Evolutionary conservation across 2,329 filamentous ascomycete species (phyloP).

Genomic region (Trichoderma sp.): DNA sequence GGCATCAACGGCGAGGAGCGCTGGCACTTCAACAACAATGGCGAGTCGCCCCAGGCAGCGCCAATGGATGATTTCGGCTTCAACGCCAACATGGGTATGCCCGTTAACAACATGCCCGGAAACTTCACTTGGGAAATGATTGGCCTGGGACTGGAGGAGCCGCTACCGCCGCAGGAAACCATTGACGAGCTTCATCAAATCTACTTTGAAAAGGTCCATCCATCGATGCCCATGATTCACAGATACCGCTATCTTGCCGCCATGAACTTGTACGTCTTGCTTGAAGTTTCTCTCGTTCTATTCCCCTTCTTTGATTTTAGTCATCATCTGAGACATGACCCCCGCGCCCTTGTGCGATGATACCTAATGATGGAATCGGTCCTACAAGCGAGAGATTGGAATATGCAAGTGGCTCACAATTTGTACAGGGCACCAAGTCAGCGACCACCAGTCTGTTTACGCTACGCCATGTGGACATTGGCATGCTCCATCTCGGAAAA

Average conservation of each 20-base stretch:
- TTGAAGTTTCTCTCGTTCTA: neutral
- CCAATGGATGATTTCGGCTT: conserved; percentile 59
- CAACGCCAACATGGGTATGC: conserved; percentile 47
- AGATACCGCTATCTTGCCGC: conserved; percentile 81
- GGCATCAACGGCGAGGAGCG: conserved; percentile 48
- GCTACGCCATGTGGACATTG: conserved; percentile 95
- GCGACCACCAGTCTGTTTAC: conserved; percentile 80
- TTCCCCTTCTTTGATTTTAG: neutral
- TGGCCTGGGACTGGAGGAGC: conserved; percentile 57
- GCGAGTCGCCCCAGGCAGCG: conserved; percentile 50
- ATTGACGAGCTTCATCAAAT: conserved; percentile 86
- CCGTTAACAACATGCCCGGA: conserved; percentile 48
- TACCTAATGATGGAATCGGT: neutral
- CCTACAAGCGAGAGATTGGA: neutral
- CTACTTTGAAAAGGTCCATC: conserved; percentile 88
- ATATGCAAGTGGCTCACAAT: conserved; percentile 8
- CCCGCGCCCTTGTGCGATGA: neutral
- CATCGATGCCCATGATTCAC: conserved; percentile 84
- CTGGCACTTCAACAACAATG: conserved; percentile 54
- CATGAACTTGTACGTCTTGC: conserved; percentile 66
- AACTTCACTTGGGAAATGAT: conserved; percentile 79
- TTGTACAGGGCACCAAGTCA: conserved; percentile 65
- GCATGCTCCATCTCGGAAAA: conserved; percentile 85
- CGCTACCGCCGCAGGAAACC: conserved; percentile 56
- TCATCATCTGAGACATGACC: neutral